Evolutionary conservation across 2,329 filamentous ascomycete species (phyloP), one percentile per base, ranked within the genome.

Genomic region (Hypoxylon sp.): DNA sequence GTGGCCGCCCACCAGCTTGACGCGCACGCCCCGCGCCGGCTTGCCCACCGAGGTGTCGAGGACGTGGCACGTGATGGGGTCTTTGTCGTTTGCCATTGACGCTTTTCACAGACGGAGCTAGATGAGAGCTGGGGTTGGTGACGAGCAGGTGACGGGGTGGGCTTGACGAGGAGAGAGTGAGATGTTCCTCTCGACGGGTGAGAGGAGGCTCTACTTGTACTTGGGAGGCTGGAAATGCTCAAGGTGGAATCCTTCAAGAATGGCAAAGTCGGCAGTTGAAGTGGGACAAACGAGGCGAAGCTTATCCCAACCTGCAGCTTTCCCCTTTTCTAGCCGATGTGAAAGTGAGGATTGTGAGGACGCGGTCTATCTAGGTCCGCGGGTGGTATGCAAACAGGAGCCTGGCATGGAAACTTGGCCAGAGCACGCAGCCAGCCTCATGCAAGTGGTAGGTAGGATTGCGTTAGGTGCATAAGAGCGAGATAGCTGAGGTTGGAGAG

Each of bases 11-110:
- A 86, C 78, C 18, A 92, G 84, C 51, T 83, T 85, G 55, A 93
- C 89, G 63, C 81, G 81, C 68, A 95, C 84, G 61, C 80, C 79
- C 54, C 81, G 75, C 13, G 85, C 91, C 18, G 91, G 91, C 55
- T 82, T 82, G 70, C 91, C 91, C 60, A 83, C 78, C n/a, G 86
- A 84, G 9, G 90, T 94, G 80, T 95, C 90, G 73, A 95, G 90
- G 74, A 93, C 85, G 80, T 95, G 91, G 80, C 90, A 94, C 74
- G 91, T 94, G 70, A 95, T 94, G 71, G 85, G 85, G 71, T 87
- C 85, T 70, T 83, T 86, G 57, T 69, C 64, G 64, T 23, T 62
- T 31, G 71, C 67, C 73, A 73, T 73, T 42, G 58, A n/a, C n/a
- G n/a, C n/a, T n/a, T n/a, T n/a, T n/a, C n/a, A n/a, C n/a, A n/a